phyloP scores from a whole-genome alignment of 371 early-diverging fungal genomes.

The Encephalitozoon cuniculi region DNA sequence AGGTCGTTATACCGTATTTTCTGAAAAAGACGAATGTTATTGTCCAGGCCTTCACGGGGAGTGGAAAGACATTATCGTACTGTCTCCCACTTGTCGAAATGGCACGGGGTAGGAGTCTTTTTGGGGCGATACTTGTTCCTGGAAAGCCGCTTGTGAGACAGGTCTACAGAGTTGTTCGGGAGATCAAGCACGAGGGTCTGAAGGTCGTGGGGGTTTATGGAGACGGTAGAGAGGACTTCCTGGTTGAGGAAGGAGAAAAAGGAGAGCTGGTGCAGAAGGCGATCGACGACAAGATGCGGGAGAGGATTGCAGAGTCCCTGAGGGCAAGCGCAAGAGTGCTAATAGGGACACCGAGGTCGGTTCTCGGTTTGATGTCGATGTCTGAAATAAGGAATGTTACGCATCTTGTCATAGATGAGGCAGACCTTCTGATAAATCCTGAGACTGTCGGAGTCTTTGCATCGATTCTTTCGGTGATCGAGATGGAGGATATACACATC shows the following conservation, averaged over 20 bases:
- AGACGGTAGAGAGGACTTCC: not conserved
- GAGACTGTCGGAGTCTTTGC: not conserved
- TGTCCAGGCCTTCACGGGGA: slow-evolving; percentile 55
- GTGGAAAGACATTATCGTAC: slow-evolving; percentile 59
- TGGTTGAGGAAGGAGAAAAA: not conserved
- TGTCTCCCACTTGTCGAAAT: slow-evolving; percentile 53
- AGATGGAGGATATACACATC: not conserved
- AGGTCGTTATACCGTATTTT: slow-evolving; percentile 39
- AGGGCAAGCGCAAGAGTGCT: not conserved
- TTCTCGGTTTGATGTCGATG: not conserved
- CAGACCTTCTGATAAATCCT: not conserved
- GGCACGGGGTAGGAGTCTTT: not conserved
- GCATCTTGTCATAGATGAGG: slow-evolving; percentile 29
- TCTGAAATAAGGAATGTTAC: not conserved
- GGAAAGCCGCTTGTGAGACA: slow-evolving; percentile 43
- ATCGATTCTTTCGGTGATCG: not conserved
- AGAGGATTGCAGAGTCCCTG: not conserved
- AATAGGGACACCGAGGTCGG: not conserved
- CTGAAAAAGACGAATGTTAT: slow-evolving; percentile 45
- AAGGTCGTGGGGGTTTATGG: not conserved
- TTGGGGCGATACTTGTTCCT: slow-evolving; percentile 44
- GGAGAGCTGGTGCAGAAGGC: not conserved
- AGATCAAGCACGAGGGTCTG: not conserved
- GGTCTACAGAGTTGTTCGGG: not conserved
- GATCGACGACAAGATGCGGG: not conserved